Conservation (phyloP, 2,329 filamentous ascomycete species). For the Venturiaceae sp. region DNA sequence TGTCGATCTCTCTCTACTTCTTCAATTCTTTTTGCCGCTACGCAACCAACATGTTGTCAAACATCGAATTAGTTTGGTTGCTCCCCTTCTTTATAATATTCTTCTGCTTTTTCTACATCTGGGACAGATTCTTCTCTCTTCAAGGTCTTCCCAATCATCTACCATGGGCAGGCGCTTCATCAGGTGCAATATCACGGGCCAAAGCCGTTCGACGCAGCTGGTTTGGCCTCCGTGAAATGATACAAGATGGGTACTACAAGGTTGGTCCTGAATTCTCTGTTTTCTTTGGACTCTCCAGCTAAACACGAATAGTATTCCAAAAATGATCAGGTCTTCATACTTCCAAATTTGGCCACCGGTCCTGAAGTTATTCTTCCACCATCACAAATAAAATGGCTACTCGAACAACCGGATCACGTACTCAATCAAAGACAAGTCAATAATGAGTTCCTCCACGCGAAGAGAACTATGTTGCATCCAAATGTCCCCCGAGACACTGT, state of each 20-base stretch:
- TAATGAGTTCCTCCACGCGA: conserved; percentile 25
- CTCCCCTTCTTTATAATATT: not conserved
- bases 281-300: not conserved
- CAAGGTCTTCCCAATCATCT: conserved; percentile 5
- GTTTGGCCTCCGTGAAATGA: conserved; percentile 6
- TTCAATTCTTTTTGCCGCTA: not conserved
- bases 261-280: not conserved
- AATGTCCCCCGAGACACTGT: conserved; percentile 26
- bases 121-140: conserved; percentile 6
- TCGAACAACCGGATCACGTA: conserved; percentile 31
- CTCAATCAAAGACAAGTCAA: conserved; percentile 27
- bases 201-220: not conserved
- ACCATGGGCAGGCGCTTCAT: conserved; percentile 6
- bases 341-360: conserved; percentile 7
- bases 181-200: not conserved
- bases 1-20: not conserved
- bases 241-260: conserved; percentile 6
- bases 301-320: conserved; percentile 3
- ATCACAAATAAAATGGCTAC: conserved; percentile 28
- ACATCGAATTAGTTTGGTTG: not conserved
- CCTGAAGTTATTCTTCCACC: conserved; percentile 24
- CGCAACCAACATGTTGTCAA: not conserved
- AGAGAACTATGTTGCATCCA: conserved; percentile 27
- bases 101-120: conserved; percentile 7
- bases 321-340: conserved; percentile 3